These are phyloP conservation scores for Wickerhamiella pararugosa DNA, from an alignment of 1,139 yeast genomes.

Conservation along the genomic window DNA sequence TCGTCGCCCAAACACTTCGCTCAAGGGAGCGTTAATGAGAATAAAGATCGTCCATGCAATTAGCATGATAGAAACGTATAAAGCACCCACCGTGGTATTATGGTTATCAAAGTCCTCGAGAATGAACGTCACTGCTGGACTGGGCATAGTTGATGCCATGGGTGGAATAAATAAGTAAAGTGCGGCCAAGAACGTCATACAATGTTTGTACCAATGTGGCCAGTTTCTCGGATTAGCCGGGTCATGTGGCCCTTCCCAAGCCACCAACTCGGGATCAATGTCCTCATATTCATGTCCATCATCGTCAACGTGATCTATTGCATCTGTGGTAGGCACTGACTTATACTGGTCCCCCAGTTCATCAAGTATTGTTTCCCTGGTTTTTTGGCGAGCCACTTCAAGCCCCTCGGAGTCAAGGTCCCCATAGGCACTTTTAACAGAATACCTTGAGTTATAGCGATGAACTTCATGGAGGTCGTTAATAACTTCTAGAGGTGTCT, in stretches of 20 bases:
- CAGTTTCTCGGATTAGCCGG: constrained; percentile 50
- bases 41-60: constrained; percentile 53
- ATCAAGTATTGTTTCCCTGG: constrained; percentile 20
- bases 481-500: too few relatives aligned
- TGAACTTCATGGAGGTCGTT: too few relatives aligned
- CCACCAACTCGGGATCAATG: constrained; percentile 46
- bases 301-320: constrained; percentile 13
- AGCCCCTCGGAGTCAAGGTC: constrained; percentile 14
- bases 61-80: constrained; percentile 43
- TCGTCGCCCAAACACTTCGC: constrained; percentile 44
- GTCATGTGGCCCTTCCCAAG: constrained; percentile 52
- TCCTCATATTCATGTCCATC: constrained; percentile 17
- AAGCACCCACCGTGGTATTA: constrained; percentile 29
- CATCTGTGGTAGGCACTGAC: constrained; percentile 11
- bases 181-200: constrained; percentile 36
- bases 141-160: constrained; percentile 41
- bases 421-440: constrained; percentile 18
- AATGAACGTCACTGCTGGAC: constrained; percentile 41
- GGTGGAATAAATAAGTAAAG: constrained; percentile 42
- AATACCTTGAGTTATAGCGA: constrained; percentile 2
- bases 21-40: constrained; percentile 42
- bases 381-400: constrained; percentile 18
- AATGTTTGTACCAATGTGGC: constrained; percentile 29
- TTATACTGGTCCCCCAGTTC: constrained; percentile 10
- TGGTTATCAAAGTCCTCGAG: constrained; percentile 28